These are phyloP conservation scores for Geoglossum glabrum DNA, from an alignment of 495 filamentous ascomycete species.

Conservation along the genomic window DNA sequence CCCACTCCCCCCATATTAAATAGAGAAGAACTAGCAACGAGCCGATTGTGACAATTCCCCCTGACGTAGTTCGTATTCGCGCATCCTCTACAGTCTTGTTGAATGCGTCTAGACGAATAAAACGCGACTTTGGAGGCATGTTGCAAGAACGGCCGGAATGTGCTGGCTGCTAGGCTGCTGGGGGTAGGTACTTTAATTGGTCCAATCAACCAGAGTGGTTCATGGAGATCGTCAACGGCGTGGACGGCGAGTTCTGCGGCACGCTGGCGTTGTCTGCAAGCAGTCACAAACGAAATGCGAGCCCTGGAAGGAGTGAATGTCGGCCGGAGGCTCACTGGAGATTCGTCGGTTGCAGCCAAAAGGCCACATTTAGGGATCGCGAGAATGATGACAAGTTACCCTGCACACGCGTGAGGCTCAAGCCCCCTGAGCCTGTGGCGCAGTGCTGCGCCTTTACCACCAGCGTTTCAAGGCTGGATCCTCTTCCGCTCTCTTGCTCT, in stretches of 20 bases:
- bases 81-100: conserved; percentile 98
- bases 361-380: background rate
- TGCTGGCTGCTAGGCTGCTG: background rate
- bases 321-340: too few relatives aligned
- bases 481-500: too few relatives aligned
- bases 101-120: conserved; percentile 92
- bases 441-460: too few relatives aligned
- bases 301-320: too few relatives aligned
- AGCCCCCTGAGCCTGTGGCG: too few relatives aligned
- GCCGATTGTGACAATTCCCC: conserved; percentile 81
- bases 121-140: conserved; percentile 37
- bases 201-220: background rate
- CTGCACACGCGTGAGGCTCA: background rate
- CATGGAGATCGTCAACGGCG: background rate
- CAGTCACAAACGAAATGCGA: too few relatives aligned
- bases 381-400: background rate
- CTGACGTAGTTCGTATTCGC: conserved; percentile 87
- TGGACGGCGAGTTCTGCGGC: background rate
- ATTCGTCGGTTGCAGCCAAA: background rate
- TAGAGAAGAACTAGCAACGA: conserved; percentile 73
- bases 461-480: too few relatives aligned
- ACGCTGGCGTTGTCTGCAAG: too few relatives aligned
- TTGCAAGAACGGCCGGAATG: background rate
- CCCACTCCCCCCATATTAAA: conserved; percentile 88
- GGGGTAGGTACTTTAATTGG: background rate